Percentiles rank a stretch among this genome's conserved stretches.
These are phyloP conservation scores for Austroboletus novae-zelandiae DNA, from an alignment of 1,284 basidiomycete species.

Conservation along the genomic window DNA sequence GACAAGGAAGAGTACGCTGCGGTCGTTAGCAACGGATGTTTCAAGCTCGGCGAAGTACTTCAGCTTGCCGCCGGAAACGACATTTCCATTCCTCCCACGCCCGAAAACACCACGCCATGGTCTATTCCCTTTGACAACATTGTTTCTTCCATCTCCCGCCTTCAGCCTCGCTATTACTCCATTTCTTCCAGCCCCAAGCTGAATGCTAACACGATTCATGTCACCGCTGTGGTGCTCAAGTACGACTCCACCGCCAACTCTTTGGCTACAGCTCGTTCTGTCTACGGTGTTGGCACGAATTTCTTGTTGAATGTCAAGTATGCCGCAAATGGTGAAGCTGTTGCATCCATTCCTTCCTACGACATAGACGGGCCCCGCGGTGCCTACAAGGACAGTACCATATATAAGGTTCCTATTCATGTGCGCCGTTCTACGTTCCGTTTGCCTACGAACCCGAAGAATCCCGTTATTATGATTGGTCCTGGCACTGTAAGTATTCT, in stretches of 20 bases:
- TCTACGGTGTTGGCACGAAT: conserved; percentile 88
- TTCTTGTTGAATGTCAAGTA: conserved; percentile 90
- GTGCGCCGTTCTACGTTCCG: conserved; percentile 96
- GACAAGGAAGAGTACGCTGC: conserved; percentile 86
- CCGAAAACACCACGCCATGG: conserved; percentile 81
- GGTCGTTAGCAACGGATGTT: conserved; percentile 76
- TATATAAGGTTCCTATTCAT: conserved; percentile 90
- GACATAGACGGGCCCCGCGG: conserved; percentile 87
- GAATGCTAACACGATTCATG: conserved; percentile 84
- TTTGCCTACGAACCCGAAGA: conserved; percentile 95
- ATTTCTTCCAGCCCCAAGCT: conserved; percentile 97
- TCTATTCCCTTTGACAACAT: conserved; percentile 96
- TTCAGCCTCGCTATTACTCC: conserved; percentile 97
- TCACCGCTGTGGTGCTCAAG: conserved; percentile 93
- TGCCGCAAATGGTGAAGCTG: conserved; percentile 60
- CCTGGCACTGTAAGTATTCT: conserved; percentile 83
- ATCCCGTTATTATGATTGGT: conserved; percentile 98
- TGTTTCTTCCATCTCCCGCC: conserved; percentile 87
- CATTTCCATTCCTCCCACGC: conserved; percentile 51
- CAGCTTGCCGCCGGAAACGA: conserved; percentile 86
- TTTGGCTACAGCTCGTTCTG: conserved; percentile 56
- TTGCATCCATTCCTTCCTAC: conserved; percentile 68
- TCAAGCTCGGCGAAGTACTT: conserved; percentile 90
- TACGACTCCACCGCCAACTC: conserved; percentile 69
- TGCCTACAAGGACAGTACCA: conserved; percentile 67